A percentile compares a stretch with the other conserved stretches of the same genome.
These are phyloP conservation scores for Gilbertella persicaria DNA, from an alignment of 371 early-diverging fungal species.

Conservation along the genomic window DNA sequence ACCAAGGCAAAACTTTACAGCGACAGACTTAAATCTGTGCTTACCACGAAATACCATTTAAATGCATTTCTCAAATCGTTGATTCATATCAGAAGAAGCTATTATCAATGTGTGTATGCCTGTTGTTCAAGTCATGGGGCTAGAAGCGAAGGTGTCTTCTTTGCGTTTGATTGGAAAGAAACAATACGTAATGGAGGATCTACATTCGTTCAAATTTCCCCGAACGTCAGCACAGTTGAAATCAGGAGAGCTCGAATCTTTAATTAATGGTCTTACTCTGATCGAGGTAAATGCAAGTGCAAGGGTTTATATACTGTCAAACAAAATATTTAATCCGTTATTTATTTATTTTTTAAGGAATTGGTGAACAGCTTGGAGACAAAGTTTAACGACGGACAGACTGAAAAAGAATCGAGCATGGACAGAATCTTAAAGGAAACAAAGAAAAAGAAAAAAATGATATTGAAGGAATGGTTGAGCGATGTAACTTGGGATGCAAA, in stretches of 20 bases:
- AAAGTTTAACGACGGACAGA: slow-evolving; percentile 10
- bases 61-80: slow-evolving; percentile 14
- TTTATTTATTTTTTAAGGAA: slow-evolving; percentile 13
- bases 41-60: slow-evolving; percentile 19
- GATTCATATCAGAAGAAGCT: slow-evolving; percentile 8
- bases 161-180: slow-evolving; percentile 15
- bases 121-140: slow-evolving; percentile 17
- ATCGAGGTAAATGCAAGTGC: slow-evolving; percentile 19
- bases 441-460: slow-evolving; percentile 9
- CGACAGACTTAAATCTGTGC: slow-evolving; percentile 10
- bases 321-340: slow-evolving; percentile 10
- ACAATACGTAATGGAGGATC: slow-evolving; percentile 15
- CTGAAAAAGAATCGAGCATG: slow-evolving; percentile 12
- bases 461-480: slow-evolving; percentile 11
- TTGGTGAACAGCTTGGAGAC: slow-evolving; percentile 12
- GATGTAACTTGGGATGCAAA: slow-evolving; percentile 8
- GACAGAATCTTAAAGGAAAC: slow-evolving; percentile 10
- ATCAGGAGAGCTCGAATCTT: slow-evolving; percentile 20
- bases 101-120: slow-evolving; percentile 7
- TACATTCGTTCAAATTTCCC: slow-evolving; percentile 18
- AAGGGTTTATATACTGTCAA: slow-evolving; percentile 13
- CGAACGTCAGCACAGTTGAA: slow-evolving; percentile 11
- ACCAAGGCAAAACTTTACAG: slow-evolving; percentile 2
- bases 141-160: slow-evolving; percentile 12
- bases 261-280: slow-evolving; percentile 23